phyloP scores from a whole-genome alignment of 2,329 filamentous ascomycete species.

The Curvularia verruculosa region DNA sequence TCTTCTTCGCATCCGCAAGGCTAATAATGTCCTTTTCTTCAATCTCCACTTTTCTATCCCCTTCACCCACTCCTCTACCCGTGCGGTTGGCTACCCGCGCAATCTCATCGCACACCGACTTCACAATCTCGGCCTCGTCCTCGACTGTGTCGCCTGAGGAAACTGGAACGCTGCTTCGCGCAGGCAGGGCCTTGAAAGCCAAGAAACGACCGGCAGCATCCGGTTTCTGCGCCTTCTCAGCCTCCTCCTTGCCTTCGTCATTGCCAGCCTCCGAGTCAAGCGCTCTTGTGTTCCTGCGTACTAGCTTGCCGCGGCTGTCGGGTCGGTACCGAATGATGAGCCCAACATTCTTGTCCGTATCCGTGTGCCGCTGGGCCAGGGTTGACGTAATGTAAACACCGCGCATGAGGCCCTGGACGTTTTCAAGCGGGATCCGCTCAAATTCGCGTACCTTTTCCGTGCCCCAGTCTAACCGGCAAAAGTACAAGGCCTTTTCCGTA shows the following conservation, averaged over 20 bases:
- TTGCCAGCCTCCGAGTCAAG: slow-evolving; percentile 59
- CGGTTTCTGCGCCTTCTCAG: slow-evolving; percentile 27
- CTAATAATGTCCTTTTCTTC: slow-evolving; percentile 77
- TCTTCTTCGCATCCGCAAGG: slow-evolving; percentile 81
- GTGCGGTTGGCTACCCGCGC: slow-evolving; percentile 66
- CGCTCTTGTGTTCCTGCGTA: slow-evolving; percentile 84
- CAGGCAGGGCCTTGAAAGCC: slow-evolving; percentile 63
- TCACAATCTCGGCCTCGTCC: slow-evolving; percentile 62
- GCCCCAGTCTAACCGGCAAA: slow-evolving; percentile 92
- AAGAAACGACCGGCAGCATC: slow-evolving; percentile 48
- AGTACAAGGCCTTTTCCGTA: slow-evolving; percentile 83
- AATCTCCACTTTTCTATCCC: slow-evolving; percentile 47
- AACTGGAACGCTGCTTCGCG: slow-evolving; percentile 50
- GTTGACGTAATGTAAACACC: slow-evolving; percentile 93
- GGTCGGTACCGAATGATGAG: slow-evolving; percentile 80
- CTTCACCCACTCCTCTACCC: slow-evolving; percentile 52
- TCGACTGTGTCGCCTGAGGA: slow-evolving; percentile 35
- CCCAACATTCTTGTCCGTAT: slow-evolving; percentile 81
- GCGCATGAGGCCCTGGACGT: slow-evolving; percentile 73
- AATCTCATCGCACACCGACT: slow-evolving; percentile 76
- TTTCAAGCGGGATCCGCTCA: slow-evolving; percentile 79
- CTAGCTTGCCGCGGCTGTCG: slow-evolving; percentile 71
- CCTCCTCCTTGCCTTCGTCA: slow-evolving; percentile 16
- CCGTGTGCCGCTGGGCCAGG: slow-evolving; percentile 75
- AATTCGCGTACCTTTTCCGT: slow-evolving; percentile 94